Conservation (phyloP, 176 grass and related monocot species). For the Thalia dealbata region DNA sequence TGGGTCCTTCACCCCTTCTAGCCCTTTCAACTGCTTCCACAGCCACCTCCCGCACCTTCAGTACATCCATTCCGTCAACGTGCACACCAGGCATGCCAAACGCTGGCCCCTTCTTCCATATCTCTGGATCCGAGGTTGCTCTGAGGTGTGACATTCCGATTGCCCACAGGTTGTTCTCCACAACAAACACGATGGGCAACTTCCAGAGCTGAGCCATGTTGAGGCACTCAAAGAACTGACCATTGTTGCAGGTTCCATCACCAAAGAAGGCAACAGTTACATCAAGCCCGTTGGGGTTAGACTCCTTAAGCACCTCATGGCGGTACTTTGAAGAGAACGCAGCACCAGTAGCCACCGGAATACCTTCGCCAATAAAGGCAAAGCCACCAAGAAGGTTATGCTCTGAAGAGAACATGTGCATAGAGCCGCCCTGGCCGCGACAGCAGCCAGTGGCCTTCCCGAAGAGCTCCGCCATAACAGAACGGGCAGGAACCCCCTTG, state of each 20-base stretch:
- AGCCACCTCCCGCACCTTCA: conserved; percentile 87
- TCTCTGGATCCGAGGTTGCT: conserved; percentile 79
- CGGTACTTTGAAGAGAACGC: conserved; percentile 89
- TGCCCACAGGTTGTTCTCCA: conserved; percentile 94
- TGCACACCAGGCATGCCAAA: conserved; percentile 93
- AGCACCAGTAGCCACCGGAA: conserved; percentile 84
- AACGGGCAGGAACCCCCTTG: conserved; percentile 72
- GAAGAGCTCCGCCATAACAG: conserved; percentile 87
- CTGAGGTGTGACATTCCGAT: conserved; percentile 84
- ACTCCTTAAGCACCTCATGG: conserved; percentile 89
- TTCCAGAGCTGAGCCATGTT: conserved; percentile 99
- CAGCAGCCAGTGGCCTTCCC: conserved; percentile 88
- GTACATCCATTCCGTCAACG: conserved; percentile 94
- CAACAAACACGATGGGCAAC: conserved; percentile 93
- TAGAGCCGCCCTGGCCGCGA: conserved; percentile 89
- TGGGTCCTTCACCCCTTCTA: conserved; percentile 91
- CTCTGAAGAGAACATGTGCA: conserved; percentile 95
- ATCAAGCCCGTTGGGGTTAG: conserved; percentile 69
- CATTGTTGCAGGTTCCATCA: conserved; percentile 91
- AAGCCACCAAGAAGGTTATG: conserved; percentile 88
- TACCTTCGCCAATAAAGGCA: conserved; percentile 91
- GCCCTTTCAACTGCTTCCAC: conserved; percentile 84
- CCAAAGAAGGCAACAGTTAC: conserved; percentile 89
- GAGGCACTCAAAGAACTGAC: conserved; percentile 94
- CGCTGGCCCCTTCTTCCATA: conserved; percentile 81